Percentiles rank a stretch among this genome's conserved stretches.
Conservation (phyloP, 371 early-diverging fungal species). For the Mucor sp. region DNA sequence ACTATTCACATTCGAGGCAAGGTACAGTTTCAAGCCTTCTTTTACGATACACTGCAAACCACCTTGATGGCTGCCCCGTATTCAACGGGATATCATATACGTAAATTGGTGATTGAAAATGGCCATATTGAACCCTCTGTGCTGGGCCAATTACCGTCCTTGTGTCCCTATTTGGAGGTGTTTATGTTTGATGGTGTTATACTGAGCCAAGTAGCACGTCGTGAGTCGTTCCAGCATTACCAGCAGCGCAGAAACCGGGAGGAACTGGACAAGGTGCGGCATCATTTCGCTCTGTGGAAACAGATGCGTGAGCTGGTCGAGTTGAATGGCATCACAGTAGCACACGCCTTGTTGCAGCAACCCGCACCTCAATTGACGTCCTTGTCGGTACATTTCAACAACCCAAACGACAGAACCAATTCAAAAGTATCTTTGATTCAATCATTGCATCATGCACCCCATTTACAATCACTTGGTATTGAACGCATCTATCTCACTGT, state of each 20-base stretch:
- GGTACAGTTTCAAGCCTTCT: neutral
- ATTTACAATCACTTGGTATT: neutral
- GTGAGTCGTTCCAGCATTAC: neutral
- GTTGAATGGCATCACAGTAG: constrained; percentile 5
- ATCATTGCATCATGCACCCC: constrained; percentile 2
- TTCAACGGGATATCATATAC: constrained; percentile 8
- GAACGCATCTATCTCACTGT: neutral
- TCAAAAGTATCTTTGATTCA: neutral
- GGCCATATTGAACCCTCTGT: constrained; percentile 2
- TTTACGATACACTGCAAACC: neutral
- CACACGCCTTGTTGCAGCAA: neutral
- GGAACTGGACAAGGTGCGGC: constrained; percentile 5
- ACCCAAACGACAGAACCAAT: constrained; percentile 12
- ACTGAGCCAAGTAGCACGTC: neutral
- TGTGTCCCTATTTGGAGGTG: constrained; percentile 9
- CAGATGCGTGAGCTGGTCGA: constrained; percentile 4
- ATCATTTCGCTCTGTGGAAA: neutral
- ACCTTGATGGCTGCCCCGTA: neutral
- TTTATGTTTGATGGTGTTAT: constrained; percentile 10
- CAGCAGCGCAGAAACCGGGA: constrained; percentile 5
- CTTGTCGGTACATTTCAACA: constrained; percentile 12
- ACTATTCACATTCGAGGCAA: neutral
- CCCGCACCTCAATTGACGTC: neutral
- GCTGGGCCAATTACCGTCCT: constrained; percentile 6
- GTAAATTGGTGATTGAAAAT: constrained; percentile 10